A percentile compares a stretch with the other conserved stretches of the same genome.
These are phyloP conservation scores for Rhizopus sp. DNA, from an alignment of 371 early-diverging fungal species.

Conservation along the genomic window DNA sequence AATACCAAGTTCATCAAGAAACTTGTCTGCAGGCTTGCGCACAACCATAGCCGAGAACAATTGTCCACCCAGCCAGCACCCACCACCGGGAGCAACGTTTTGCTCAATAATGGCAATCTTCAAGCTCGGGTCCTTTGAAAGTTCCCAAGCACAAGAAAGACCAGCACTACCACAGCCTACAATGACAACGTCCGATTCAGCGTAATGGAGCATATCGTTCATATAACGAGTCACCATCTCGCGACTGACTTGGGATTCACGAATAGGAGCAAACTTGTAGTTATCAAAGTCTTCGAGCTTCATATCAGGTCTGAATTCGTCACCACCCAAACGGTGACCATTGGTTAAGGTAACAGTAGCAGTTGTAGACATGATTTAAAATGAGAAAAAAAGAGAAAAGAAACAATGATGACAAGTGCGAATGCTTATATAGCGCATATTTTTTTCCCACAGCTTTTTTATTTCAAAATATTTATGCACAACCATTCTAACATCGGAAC, in stretches of 20 bases:
- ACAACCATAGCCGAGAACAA: slow-evolving; percentile 71
- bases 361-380: slow-evolving; percentile 29
- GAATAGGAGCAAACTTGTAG: slow-evolving; percentile 61
- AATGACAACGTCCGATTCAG: slow-evolving; percentile 75
- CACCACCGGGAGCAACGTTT: slow-evolving; percentile 70
- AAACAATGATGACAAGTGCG: too few species aligned
- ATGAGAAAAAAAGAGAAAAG: background rate
- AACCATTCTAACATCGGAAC: background rate
- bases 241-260: slow-evolving; percentile 70
- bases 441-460: background rate
- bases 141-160: slow-evolving; percentile 68
- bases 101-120: slow-evolving; percentile 71
- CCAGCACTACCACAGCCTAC: slow-evolving; percentile 73
- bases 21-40: slow-evolving; percentile 71
- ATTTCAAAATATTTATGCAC: background rate
- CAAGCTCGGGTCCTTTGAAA: slow-evolving; percentile 66
- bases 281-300: slow-evolving; percentile 31
- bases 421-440: too few species aligned
- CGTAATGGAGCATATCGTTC: slow-evolving; percentile 63
- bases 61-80: slow-evolving; percentile 82
- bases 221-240: slow-evolving; percentile 76
- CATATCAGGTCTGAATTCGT: slow-evolving; percentile 23
- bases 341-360: slow-evolving; percentile 18
- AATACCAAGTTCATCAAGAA: slow-evolving; percentile 67
- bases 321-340: slow-evolving; percentile 41